Conservation (phyloP, 768 basidiomycete species). For the Tubosaeta sp. region DNA sequence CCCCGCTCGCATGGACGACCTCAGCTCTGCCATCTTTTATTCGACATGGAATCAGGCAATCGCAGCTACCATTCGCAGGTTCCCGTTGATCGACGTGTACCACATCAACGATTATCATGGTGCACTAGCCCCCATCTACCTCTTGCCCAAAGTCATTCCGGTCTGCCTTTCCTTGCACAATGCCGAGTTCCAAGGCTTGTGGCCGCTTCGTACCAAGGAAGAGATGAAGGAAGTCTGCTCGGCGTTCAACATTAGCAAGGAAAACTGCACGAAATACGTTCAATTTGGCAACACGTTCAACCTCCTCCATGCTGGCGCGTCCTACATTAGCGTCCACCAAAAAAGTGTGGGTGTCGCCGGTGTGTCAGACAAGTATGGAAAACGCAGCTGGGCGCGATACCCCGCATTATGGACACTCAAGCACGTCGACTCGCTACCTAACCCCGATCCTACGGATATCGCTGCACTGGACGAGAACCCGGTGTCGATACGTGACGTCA, state of each 20-base stretch:
- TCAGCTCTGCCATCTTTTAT: slow-evolving; percentile 95
- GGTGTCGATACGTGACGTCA: slow-evolving; percentile 61
- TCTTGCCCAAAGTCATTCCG: slow-evolving; percentile 87
- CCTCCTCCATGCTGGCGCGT: slow-evolving; percentile 87
- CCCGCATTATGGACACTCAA: slow-evolving; percentile 95
- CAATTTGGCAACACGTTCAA: slow-evolving; percentile 99
- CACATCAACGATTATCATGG: slow-evolving; percentile 96
- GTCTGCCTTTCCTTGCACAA: slow-evolving; percentile 92
- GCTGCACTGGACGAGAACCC: slow-evolving; percentile 85
- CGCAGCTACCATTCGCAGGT: slow-evolving; percentile 82
- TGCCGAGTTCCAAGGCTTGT: slow-evolving; percentile 95
- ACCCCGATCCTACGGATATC: slow-evolving; percentile 93
- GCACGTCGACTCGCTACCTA: slow-evolving; percentile 92
- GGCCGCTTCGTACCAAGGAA: slow-evolving; percentile 94
- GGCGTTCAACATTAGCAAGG: slow-evolving; percentile 96
- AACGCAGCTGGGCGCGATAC: slow-evolving; percentile 95
- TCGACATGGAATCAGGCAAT: slow-evolving; percentile 98
- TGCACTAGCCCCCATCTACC: slow-evolving; percentile 84
- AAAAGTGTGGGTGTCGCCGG: slow-evolving; percentile 93
- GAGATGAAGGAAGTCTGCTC: slow-evolving; percentile 99
- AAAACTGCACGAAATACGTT: slow-evolving; percentile 93
- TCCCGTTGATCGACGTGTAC: slow-evolving; percentile 87
- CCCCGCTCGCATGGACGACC: slow-evolving; percentile 95
- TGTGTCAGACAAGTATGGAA: slow-evolving; percentile 97
- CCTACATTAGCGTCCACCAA: slow-evolving; percentile 89